Base-by-base conservation (phyloP, 2,329 filamentous ascomycete genomes). In the Colletotrichum australisinense region DNA sequence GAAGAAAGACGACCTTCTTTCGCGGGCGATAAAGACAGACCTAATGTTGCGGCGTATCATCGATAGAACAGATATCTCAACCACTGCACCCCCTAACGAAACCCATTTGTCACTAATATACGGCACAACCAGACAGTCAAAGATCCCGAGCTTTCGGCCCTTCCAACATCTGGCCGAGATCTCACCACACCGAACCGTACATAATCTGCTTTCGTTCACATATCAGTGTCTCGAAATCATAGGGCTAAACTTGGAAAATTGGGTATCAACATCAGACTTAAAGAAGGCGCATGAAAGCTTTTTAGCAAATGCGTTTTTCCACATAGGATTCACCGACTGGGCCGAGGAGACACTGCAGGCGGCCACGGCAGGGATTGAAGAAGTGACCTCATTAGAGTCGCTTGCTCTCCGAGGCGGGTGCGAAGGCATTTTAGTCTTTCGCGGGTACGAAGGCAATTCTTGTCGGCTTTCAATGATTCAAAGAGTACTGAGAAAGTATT, bases 121-220 rank as follows among this genome's bases (percentile, higher is more conserved):
- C 8, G 8, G 4, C 30, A 11, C 2, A 32, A 4, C 1, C 30
- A 0, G 30, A 32, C 0, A 0, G 2, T 46, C 0, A 7, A 24
- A 24, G 3, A 0, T 7, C 16, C 38, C 14, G 0, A n/a, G 38
- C 14, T 46, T 46, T n/a, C 0, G 0, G 0, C 38, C 16, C 16
- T n/a, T 16, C 6, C 6, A 8, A 16, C 0, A 19, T 9, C 19
- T 46, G 16, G 42, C 42, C 6, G 0, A 2, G 1, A 8, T 46
- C 7, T 7, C 42, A n/a, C 1, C 42, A n/a, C 6, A 6, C 1
- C 19, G 5, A 9, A 46, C 1, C 6, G 1, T 1, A 4, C 16
- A 46, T 6, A n/a, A 46, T 46, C 7, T 46, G 3, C 16, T 46
- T 8, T n/a, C 42, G 16, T 46, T 46, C 42, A n/a, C 16, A 2